phyloP scores from a whole-genome alignment of 1,284 basidiomycete genomes.

The Ustilago bromivora region DNA sequence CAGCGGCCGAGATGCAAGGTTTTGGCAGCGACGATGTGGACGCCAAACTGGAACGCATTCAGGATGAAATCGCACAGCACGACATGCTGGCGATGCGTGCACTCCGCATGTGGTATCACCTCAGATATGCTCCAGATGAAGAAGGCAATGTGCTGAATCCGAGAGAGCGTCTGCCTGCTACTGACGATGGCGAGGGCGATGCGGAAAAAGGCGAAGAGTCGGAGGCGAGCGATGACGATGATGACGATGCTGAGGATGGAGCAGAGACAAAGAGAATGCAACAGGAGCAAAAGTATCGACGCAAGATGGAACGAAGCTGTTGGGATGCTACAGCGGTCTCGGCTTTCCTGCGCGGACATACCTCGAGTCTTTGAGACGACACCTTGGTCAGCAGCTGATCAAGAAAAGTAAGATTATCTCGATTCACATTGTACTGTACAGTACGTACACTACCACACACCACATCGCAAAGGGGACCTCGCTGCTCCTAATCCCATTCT shows the following conservation, averaged over 20 bases:
- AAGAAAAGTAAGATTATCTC: not conserved
- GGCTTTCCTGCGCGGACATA: constrained; percentile 40
- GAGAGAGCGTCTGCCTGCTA: constrained; percentile 40
- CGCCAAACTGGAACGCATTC: constrained; percentile 29
- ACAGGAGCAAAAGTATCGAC: constrained; percentile 24
- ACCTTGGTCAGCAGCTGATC: not conserved
- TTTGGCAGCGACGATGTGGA: constrained; percentile 7
- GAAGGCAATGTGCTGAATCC: constrained; percentile 57
- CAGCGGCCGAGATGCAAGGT: constrained; percentile 1
- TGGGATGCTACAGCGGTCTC: constrained; percentile 41
- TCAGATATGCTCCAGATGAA: constrained; percentile 54
- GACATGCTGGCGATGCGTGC: constrained; percentile 49
- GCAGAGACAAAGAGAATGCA: constrained; percentile 14
- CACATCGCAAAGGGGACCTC: not conserved
- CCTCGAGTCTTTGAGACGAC: not conserved
- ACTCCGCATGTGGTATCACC: constrained; percentile 57
- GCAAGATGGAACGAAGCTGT: constrained; percentile 26
- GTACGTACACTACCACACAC: not conserved
- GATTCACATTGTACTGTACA: not conserved
- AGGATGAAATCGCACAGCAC: constrained; percentile 47
- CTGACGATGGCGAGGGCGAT: constrained; percentile 37
- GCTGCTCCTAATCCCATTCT: too few species aligned
- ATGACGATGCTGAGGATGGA: constrained; percentile 44
- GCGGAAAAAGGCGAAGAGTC: constrained; percentile 38
- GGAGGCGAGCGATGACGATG: constrained; percentile 29